These are phyloP conservation scores for Sugiyamaella qingdaonensis DNA, from an alignment of 805 yeast species.

Conservation along the genomic window DNA sequence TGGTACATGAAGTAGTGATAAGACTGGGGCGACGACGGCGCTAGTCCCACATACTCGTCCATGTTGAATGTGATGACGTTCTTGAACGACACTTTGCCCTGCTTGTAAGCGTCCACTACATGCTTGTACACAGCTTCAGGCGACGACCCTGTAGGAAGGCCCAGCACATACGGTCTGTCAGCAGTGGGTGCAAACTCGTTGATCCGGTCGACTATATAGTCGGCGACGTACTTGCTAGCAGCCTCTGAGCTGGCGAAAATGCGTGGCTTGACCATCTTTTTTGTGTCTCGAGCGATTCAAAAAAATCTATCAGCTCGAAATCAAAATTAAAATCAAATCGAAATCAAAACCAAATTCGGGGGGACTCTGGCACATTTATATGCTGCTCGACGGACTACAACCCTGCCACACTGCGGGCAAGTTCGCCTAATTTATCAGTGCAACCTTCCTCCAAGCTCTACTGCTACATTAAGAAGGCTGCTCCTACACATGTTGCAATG, in stretches of 20 bases:
- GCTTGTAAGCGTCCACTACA: conserved; percentile 42
- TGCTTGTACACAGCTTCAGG: conserved; percentile 52
- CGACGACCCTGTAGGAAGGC: conserved; percentile 60
- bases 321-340: background rate
- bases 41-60: conserved; percentile 55
- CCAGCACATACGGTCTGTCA: conserved; percentile 44
- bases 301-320: too few species aligned
- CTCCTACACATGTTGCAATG: background rate
- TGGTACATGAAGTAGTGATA: conserved; percentile 57
- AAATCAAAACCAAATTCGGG: background rate
- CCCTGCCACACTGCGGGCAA: background rate
- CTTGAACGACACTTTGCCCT: conserved; percentile 42
- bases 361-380: background rate
- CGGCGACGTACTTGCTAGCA: conserved; percentile 39
- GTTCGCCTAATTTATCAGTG: background rate
- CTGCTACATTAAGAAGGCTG: background rate
- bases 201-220: conserved; percentile 42
- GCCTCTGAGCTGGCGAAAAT: conserved; percentile 15
- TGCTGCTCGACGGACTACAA: background rate
- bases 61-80: conserved; percentile 58
- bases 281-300: background rate
- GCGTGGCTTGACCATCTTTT: background rate
- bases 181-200: conserved; percentile 44
- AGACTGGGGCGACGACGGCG: conserved; percentile 46
- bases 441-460: background rate